Evolutionary conservation across 2,329 filamentous ascomycete species (phyloP).

Genomic region (Helminthosporium solani): DNA sequence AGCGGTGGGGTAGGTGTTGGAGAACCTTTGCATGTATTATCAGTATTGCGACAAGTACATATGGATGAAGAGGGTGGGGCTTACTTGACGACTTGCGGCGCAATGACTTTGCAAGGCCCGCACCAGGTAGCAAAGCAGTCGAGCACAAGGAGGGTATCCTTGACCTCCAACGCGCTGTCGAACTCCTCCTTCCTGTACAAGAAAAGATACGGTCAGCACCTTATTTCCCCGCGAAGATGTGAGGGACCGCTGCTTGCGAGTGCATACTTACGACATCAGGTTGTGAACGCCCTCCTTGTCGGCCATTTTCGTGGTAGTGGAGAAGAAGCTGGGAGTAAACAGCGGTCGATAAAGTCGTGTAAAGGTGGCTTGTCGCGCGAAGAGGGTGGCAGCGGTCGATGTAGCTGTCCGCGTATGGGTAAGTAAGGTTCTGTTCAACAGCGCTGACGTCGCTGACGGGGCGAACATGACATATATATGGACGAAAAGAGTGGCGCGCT

Average conservation of each 20-base stretch:
- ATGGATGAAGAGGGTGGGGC: conserved; percentile 24
- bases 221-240: conserved; percentile 1
- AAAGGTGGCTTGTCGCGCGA: neutral
- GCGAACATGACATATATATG: conserved; percentile 46
- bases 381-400: conserved; percentile 23
- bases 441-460: conserved; percentile 31
- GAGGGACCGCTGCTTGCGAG: conserved; percentile 10
- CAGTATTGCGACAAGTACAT: conserved; percentile 3
- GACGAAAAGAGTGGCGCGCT: conserved; percentile 17
- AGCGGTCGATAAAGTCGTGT: conserved; percentile 33
- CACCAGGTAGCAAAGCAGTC: conserved; percentile 93
- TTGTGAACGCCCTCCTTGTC: conserved; percentile 53
- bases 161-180: conserved; percentile 52
- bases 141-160: conserved; percentile 67
- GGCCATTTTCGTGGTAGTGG: conserved; percentile 44
- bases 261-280: conserved; percentile 44
- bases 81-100: conserved; percentile 70
- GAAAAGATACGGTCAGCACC: conserved; percentile 8
- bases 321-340: conserved; percentile 40
- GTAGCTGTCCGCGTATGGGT: conserved; percentile 42
- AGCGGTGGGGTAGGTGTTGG: conserved; percentile 59
- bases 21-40: conserved; percentile 51
- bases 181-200: conserved; percentile 60
- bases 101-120: conserved; percentile 90
- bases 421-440: conserved; percentile 45